Evolutionary conservation across 768 basidiomycete species (phyloP).

Genomic region (Termitomyces sp.): DNA sequence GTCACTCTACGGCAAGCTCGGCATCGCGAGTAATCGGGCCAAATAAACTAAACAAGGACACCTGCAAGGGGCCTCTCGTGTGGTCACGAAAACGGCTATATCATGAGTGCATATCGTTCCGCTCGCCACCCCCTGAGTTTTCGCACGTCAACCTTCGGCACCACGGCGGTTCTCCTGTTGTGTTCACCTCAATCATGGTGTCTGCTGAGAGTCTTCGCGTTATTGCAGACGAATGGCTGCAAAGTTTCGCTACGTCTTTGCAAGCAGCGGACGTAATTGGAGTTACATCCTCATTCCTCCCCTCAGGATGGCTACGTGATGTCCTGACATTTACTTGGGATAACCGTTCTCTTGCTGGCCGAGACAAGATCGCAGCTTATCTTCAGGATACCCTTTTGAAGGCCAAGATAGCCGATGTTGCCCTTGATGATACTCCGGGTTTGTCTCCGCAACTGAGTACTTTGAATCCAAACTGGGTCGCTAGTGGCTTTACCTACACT

Average conservation of each 20-base stretch:
- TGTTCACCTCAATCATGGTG: background rate
- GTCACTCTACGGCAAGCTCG: too few relatives aligned
- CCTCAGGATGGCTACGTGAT: conserved; percentile 35
- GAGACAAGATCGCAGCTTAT: conserved; percentile 25
- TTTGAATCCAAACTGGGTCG: conserved; percentile 20
- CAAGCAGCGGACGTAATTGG: conserved; percentile 15
- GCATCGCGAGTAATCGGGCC: too few relatives aligned
- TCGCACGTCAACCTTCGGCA: background rate
- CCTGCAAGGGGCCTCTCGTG: too few relatives aligned
- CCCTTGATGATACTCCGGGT: conserved; percentile 18
- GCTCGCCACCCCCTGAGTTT: background rate
- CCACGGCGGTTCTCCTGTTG: background rate
- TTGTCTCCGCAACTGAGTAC: conserved; percentile 15
- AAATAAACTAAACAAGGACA: too few relatives aligned
- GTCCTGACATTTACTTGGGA: conserved; percentile 39
- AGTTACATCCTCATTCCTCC: conserved; percentile 21
- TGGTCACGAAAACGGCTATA: too few relatives aligned
- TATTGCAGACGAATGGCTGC: conserved; percentile 20
- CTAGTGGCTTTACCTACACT: conserved; percentile 31
- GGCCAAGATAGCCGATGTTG: conserved; percentile 19
- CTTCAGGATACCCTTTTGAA: conserved; percentile 17
- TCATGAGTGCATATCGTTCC: background rate
- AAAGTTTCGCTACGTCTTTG: conserved; percentile 15
- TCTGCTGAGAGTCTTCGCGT: background rate
- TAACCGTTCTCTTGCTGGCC: conserved; percentile 28